These are phyloP conservation scores for Macrophomina tecta DNA, from an alignment of 2,329 filamentous ascomycete species.

Conservation along the genomic window DNA sequence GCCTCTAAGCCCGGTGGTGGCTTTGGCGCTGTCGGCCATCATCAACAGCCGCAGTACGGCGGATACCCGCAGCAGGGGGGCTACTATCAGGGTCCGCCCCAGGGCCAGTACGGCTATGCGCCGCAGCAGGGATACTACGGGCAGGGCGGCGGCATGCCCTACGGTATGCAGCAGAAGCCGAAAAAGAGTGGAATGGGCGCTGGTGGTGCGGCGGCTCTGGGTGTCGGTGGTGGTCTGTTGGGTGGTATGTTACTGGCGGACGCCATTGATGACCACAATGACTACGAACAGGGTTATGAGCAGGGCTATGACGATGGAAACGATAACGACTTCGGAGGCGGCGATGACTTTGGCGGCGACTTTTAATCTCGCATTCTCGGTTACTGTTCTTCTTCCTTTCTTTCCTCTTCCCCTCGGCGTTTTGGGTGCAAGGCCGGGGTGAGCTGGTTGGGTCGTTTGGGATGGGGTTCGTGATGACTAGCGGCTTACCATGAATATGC, in stretches of 20 bases:
- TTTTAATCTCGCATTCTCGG: slow-evolving; percentile 27
- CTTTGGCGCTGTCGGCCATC: slow-evolving; percentile 28
- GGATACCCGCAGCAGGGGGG: slow-evolving; percentile 37
- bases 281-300: slow-evolving; percentile 26
- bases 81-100: slow-evolving; percentile 36
- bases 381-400: background rate
- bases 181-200: slow-evolving; percentile 67
- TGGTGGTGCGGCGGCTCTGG: slow-evolving; percentile 75
- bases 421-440: background rate
- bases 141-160: slow-evolving; percentile 39
- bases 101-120: slow-evolving; percentile 39
- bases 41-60: slow-evolving; percentile 29
- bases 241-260: slow-evolving; percentile 76
- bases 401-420: background rate
- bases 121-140: slow-evolving; percentile 36
- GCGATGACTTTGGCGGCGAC: slow-evolving; percentile 37
- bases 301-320: slow-evolving; percentile 35
- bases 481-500: background rate
- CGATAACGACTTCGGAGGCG: slow-evolving; percentile 33
- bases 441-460: background rate
- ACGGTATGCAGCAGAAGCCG: slow-evolving; percentile 36
- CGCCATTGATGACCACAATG: slow-evolving; percentile 62
- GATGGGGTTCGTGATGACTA: background rate
- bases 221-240: slow-evolving; percentile 79
- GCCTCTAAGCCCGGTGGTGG: background rate